phyloP scores from a whole-genome alignment of 495 filamentous ascomycete genomes.

The Aspergillus olivimuriae region DNA sequence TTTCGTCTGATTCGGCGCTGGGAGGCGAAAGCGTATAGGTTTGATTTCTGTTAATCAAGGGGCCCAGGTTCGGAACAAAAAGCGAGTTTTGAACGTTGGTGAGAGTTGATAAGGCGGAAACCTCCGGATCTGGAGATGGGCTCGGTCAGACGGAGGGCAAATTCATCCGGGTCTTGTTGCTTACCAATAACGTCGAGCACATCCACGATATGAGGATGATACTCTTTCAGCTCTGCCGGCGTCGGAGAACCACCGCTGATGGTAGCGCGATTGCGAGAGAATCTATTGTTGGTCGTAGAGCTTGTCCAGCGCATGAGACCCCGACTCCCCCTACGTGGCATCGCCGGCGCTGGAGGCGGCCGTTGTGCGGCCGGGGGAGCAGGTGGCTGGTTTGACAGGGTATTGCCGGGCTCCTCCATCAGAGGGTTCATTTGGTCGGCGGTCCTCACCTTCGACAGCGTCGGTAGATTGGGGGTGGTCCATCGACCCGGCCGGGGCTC shows the following conservation, averaged over 20 bases:
- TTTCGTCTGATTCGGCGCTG: slow-evolving; percentile 26
- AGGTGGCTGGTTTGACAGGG: slow-evolving; percentile 3
- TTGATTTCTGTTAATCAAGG: slow-evolving; percentile 60
- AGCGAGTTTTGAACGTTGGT: slow-evolving; percentile 78
- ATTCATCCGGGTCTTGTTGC: neutral
- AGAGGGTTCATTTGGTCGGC: slow-evolving; percentile 31
- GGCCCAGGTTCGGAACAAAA: slow-evolving; percentile 64
- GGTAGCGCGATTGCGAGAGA: slow-evolving; percentile 33
- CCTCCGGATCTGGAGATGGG: slow-evolving; percentile 57
- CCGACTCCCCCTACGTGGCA: slow-evolving; percentile 15
- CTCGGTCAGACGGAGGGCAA: neutral
- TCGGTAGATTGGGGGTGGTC: slow-evolving; percentile 26
- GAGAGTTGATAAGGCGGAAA: slow-evolving; percentile 64
- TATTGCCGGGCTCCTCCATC: slow-evolving; percentile 26
- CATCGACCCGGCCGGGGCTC: slow-evolving; percentile 38
- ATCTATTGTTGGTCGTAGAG: slow-evolving; percentile 25
- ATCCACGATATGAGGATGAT: slow-evolving; percentile 58
- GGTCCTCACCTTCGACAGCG: slow-evolving; percentile 26
- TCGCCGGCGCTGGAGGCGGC: neutral
- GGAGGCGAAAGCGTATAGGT: slow-evolving; percentile 64
- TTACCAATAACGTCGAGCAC: slow-evolving; percentile 66
- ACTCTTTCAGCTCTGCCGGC: slow-evolving; percentile 26
- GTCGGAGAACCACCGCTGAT: slow-evolving; percentile 22
- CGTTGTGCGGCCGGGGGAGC: slow-evolving; percentile 10
- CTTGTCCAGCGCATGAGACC: slow-evolving; percentile 29